Evolutionary conservation across 2,329 filamentous ascomycete genomes (phyloP), one percentile per base, ranked within the genome.

Genomic region (Myriosclerotinia scirpicola): DNA sequence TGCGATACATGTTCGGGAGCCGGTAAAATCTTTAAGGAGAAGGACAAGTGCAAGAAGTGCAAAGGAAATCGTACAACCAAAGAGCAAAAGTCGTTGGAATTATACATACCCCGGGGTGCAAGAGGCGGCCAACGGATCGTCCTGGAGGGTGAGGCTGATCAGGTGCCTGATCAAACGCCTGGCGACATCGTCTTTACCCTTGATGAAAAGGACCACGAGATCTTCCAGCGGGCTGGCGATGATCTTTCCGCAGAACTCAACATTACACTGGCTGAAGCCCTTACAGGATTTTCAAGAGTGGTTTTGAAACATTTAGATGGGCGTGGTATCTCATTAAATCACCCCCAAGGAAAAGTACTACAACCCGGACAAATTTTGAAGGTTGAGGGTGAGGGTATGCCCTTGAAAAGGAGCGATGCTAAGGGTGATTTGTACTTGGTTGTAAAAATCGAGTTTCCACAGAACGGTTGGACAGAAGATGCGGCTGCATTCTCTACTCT

Each of bases 41-140:
- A 98, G 83, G 95, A 99, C 76, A 92, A 92, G 77, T 99, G 95
- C 84, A 97, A 96, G 84, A 97, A 95, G 83, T 99, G 95, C 87
- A 98, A 98, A 81, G 95, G 95, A 75, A 91, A 91, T 78, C 87
- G 92, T 69, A 93, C 92, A 17, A 87, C 88, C 54, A 90, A 93
- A 74, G 91, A 95, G 79, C 95, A 91, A 79, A 99, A 98, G 81
- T 91, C 94, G 4, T 83, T 99, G 68, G 95, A 99, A 80, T 89
- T 99, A 63, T 98, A 98, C 81, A 97, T 99, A 68, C 93, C 94
- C 12, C 87, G 91, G 63, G 94, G 94, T 56, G 90, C 90, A 50
- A 86, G 86, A 82, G 89, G 96, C 77, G 93, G 93, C 71, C 94
- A 99, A 75, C 88, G 88, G 71, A 97, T 99, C 74, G 86, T 93